Evolutionary conservation across 1,139 yeast species (phyloP), one percentile per base, ranked within the genome.

Genomic region (Dujonia santamariae): DNA sequence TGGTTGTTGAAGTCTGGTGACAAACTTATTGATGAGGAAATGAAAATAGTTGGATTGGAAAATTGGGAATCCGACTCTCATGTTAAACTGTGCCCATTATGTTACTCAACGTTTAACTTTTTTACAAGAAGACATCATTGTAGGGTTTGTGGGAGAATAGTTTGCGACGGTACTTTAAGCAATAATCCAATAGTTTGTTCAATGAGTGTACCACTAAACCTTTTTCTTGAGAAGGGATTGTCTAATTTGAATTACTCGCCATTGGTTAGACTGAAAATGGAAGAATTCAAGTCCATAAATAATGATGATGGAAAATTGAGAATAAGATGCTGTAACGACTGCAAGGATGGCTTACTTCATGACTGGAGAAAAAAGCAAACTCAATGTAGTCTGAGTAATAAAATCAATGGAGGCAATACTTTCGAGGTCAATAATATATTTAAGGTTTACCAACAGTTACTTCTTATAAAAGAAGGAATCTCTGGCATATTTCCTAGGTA

Each of bases 41-140:
- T 63, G 39, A 58, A 65, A 13, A 57, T 80, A n/a, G 80, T 78
- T 3, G 65, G 66, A 9, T 24, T 37, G 13, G 62, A 56, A 12
- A 68, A 70, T 19, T 92, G 97, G 97, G 76, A 76, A 41, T 68
- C 69, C 38, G 94, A 82, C 46, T 43, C 59, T 1, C 51, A 48
- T 2, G 70, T 72, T 0, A 47, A 63, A 0, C 61, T 67, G 40
- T 92, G 98, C 53, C 67, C 75, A 3, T 63, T 85, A 4, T 92
- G 98, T 48, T 55, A 63, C 16, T 63, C 68, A 9, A 50, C 53
- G 24, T 92, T 87, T 54, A 69, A 69, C 19, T 60, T 84, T 31
- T 54, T 82, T 4, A 53, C 77, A 15, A 66, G 96, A 37, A 87
- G 85, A 46, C 97, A 92, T 52, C 97, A 87, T 53, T 87, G 96